These are phyloP conservation scores for Rubroshorea leprosula DNA, from an alignment of 345 rosid species.

Conservation along the genomic window DNA sequence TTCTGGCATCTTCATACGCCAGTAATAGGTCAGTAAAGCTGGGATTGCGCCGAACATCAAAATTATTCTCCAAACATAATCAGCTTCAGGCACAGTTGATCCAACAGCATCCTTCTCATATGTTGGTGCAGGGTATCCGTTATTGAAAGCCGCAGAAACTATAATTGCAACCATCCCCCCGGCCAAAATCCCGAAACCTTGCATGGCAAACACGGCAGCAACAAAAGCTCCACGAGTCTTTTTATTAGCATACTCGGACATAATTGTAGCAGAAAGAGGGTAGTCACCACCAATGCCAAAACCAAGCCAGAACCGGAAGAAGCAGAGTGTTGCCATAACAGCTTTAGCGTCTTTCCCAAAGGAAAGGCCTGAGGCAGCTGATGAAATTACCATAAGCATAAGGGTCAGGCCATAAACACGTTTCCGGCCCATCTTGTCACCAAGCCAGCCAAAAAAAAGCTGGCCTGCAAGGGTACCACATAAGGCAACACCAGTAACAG, in stretches of 20 bases:
- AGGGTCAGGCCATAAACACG: constrained; percentile 36
- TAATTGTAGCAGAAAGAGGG: constrained; percentile 16
- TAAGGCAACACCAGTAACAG: constrained; percentile 34
- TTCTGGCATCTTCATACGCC: constrained; percentile 31
- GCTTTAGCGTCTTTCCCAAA: constrained; percentile 17
- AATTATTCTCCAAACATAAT: constrained; percentile 17
- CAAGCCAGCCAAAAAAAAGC: constrained; percentile 41
- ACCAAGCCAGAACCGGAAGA: constrained; percentile 23
- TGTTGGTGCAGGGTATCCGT: background rate
- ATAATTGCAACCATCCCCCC: constrained; percentile 7
- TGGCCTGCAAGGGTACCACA: constrained; percentile 34
- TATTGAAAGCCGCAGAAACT: background rate
- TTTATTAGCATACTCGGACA: constrained; percentile 16
- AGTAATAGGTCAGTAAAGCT: constrained; percentile 23
- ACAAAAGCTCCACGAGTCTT: constrained; percentile 15
- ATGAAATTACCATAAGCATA: constrained; percentile 28
- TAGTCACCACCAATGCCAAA: constrained; percentile 15
- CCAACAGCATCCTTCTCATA: background rate
- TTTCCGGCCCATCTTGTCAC: constrained; percentile 34
- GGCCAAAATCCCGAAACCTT: constrained; percentile 9
- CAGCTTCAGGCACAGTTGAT: constrained; percentile 4
- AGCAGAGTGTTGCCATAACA: constrained; percentile 33
- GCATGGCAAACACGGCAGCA: constrained; percentile 16
- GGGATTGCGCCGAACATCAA: constrained; percentile 25
- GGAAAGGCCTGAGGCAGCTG: constrained; percentile 29